phyloP scores from a whole-genome alignment of 1,139 yeast species.

The Diutina neorugosa region DNA sequence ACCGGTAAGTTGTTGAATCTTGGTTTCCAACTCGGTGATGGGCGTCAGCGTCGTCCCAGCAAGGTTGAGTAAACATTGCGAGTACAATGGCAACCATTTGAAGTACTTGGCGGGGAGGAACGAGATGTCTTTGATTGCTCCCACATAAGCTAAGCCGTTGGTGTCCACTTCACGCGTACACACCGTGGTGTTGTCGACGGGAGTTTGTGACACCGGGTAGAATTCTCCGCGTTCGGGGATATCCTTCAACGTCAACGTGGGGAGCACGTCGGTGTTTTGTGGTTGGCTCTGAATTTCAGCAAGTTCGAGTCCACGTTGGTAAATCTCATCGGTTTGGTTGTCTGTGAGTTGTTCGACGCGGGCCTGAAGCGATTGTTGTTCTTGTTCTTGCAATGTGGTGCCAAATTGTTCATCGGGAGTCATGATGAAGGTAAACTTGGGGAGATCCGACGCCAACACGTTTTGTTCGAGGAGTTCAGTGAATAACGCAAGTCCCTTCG shows the following conservation, averaged over 20 bases:
- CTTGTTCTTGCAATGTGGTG: conserved; percentile 38
- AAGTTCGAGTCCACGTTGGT: conserved; percentile 45
- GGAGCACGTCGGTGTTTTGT: conserved; percentile 71
- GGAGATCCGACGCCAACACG: conserved; percentile 30
- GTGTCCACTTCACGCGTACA: conserved; percentile 50
- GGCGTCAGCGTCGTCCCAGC: conserved; percentile 61
- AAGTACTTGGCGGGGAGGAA: conserved; percentile 48
- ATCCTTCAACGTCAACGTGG: conserved; percentile 62
- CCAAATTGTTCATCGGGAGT: conserved; percentile 50
- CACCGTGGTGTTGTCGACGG: conserved; percentile 14
- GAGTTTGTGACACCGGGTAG: conserved; percentile 21
- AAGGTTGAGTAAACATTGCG: conserved; percentile 69
- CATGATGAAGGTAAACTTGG: conserved; percentile 67
- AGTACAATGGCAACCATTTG: conserved; percentile 65
- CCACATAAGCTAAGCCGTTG: conserved; percentile 63
- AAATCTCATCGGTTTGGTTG: conserved; percentile 47
- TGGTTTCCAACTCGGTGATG: conserved; percentile 77
- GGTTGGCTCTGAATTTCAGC: conserved; percentile 39
- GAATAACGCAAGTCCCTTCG: conserved; percentile 46
- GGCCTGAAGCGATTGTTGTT: conserved; percentile 34
- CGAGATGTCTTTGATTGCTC: conserved; percentile 45
- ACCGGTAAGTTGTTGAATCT: conserved; percentile 74
- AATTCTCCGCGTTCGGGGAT: conserved; percentile 49
- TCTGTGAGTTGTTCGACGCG: conserved; percentile 36
- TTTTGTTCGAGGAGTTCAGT: conserved; percentile 42